phyloP scores from a whole-genome alignment of 2,329 filamentous ascomycete species.

The Fusarium cyanostomum region DNA sequence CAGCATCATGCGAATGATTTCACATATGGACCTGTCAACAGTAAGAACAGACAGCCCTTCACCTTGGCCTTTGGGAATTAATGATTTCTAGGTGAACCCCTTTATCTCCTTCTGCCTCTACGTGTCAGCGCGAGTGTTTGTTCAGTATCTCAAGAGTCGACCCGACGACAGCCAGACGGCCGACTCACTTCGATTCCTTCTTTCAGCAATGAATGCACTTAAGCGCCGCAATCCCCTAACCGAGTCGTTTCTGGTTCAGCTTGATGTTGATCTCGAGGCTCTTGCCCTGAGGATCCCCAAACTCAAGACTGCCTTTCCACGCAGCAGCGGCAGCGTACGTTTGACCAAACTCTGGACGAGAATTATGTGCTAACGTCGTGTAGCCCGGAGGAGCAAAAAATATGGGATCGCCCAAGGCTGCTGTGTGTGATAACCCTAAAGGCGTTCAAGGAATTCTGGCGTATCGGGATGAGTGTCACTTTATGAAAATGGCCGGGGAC shows the following conservation, averaged over 20 bases:
- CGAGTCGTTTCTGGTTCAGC: conserved; percentile 91
- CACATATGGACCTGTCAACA: conserved; percentile 83
- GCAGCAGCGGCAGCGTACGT: conserved; percentile 62
- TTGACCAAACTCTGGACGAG: not conserved
- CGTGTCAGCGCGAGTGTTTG: conserved; percentile 93
- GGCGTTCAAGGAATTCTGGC: conserved; percentile 54
- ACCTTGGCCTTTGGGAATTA: conserved; percentile 10
- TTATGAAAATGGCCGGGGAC: conserved; percentile 52
- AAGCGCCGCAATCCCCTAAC: conserved; percentile 90
- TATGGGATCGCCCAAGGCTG: conserved; percentile 25
- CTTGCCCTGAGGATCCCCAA: conserved; percentile 70
- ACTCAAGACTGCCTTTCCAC: conserved; percentile 64
- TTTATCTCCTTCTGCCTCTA: conserved; percentile 97
- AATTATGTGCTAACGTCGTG: conserved; percentile 31
- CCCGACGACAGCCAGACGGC: conserved; percentile 82
- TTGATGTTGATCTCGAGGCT: conserved; percentile 89
- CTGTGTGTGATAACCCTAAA: conserved; percentile 49
- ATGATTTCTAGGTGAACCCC: conserved; percentile 79
- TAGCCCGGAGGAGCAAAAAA: conserved; percentile 44
- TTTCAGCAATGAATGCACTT: conserved; percentile 89
- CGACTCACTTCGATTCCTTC: conserved; percentile 87
- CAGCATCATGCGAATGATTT: conserved; percentile 94
- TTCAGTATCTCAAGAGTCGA: conserved; percentile 95
- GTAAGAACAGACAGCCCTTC: conserved; percentile 62
- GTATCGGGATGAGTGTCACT: conserved; percentile 57